Evolutionary conservation across 1,284 basidiomycete genomes (phyloP), one percentile per base, ranked within the genome.

Genomic region (Ceratorhiza oryzae-sativae): DNA sequence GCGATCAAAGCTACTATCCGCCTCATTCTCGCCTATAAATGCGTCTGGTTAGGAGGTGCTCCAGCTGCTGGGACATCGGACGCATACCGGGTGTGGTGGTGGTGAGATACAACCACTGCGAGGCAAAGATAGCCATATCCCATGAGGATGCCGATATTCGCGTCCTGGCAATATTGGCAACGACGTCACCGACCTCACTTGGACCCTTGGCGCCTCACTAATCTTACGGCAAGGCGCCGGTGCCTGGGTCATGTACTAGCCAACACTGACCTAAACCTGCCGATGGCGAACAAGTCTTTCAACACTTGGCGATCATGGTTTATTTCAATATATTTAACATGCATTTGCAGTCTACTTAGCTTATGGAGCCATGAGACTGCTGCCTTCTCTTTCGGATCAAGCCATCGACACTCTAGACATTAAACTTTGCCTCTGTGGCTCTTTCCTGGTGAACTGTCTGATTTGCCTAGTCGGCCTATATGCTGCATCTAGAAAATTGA

Each of bases 111-210:
- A 25, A 53, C 10, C 4, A 18, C 49, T 3, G 34, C 27, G 23
- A 25, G 48, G 23, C 27, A 15, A 49, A 25, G 48, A 25, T 18
- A 25, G 20, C 20, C 48, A 18, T 49, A 23, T 49, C n/a, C 48
- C 48, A 49, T 49, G 48, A 49, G 48, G 48, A 25, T 49, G 48
- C 48, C 48, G 20, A 49, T 49, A 18, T 49, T 49, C 48, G 48
- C 23, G 15, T 45, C 42, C 42, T 27, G 10, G 48, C 15, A 49
- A 49, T 27, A 49, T 25, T 27, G 27, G 3, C 42, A 49, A 49
- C 48, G 48, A 49, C 48, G 25, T 49, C 48, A 49, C 6, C 13
- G 48, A 49, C 48, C 48, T 49, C 48, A 27, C 9, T 49, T 49
- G 48, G 48, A 49, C 48, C 48, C 48, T 49, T 3, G 48, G 48